Evolutionary conservation across 2,329 filamentous ascomycete species (phyloP), one percentile per base, ranked within the genome.

Genomic region (Hypoxylon sp.): DNA sequence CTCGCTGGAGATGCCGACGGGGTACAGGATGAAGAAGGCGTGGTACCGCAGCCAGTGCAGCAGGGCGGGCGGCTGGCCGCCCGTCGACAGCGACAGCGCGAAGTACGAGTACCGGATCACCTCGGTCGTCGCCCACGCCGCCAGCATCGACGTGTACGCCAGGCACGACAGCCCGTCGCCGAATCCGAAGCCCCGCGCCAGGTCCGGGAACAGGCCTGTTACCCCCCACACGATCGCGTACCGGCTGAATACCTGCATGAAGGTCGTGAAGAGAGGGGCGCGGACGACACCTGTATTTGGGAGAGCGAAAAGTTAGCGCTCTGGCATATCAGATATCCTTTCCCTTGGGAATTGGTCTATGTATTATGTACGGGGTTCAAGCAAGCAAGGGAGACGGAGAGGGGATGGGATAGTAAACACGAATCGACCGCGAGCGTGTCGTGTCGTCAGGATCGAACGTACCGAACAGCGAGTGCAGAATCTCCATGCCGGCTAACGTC

Each of bases 61-160:
- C 75, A 97, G 84, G 62, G 84, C 81, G 0, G 73, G 76, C 0
- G 93, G 64, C 26, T 41, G 91, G 86, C 62, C 79, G 75, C 26
- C 86, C 84, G 67, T 82, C 80, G 30, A 64, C 39, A 95, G 85
- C 71, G 87, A 88, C 72, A 93, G 84, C 34, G 91, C 91, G 76
- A 98, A 98, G 84, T 92, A 99, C 49, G 87, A 86, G 84, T 99
- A 99, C 56, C 95, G 90, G 72, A 97, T 90, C 55, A 97, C 91
- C 81, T 99, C 95, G 64, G 95, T 97, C 62, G 92, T 78, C 68
- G 88, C 90, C 94, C 95, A 98, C 30, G 95, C 94, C 58, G 90
- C 74, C 61, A 98, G 85, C 92, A 97, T 93, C 72, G 84, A 86
- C 69, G 87, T 83, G 82, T 94, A 96, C 65, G 71, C 71, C n/a